phyloP scores from a whole-genome alignment of 1,284 basidiomycete species.

The Ustilago vetiveriae region DNA sequence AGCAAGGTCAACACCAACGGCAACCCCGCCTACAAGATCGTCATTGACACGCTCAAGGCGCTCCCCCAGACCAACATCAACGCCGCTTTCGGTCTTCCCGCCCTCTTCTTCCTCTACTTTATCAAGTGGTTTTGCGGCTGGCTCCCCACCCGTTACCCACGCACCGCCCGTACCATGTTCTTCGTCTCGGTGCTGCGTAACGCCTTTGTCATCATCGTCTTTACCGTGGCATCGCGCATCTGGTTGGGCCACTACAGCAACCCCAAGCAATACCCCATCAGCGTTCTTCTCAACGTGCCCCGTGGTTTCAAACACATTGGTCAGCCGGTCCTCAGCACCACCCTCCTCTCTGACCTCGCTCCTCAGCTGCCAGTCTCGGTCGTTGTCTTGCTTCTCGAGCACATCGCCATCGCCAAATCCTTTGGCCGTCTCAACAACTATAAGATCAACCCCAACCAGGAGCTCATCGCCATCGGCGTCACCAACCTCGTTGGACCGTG shows the following conservation, averaged over 20 bases:
- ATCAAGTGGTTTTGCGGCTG: constrained; percentile 77
- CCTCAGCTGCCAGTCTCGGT: constrained; percentile 88
- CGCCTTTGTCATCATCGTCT: constrained; percentile 66
- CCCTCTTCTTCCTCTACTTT: constrained; percentile 78
- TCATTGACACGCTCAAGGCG: constrained; percentile 90
- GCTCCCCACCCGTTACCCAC: constrained; percentile 76
- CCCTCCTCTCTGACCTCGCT: constrained; percentile 77
- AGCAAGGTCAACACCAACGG: constrained; percentile 53
- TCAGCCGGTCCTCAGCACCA: constrained; percentile 74
- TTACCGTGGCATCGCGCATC: constrained; percentile 71
- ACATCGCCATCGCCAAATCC: constrained; percentile 91
- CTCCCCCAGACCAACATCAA: constrained; percentile 79
- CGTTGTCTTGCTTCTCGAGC: constrained; percentile 92
- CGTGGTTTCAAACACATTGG: constrained; percentile 74
- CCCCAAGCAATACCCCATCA: constrained; percentile 81
- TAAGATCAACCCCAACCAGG: constrained; percentile 97
- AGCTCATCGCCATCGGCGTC: constrained; percentile 97
- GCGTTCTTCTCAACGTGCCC: constrained; percentile 79
- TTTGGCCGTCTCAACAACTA: constrained; percentile 96
- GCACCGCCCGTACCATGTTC: constrained; percentile 74
- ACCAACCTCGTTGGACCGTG: constrained; percentile 74
- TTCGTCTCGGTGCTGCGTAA: constrained; percentile 64
- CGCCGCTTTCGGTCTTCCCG: constrained; percentile 88
- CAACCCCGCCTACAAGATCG: constrained; percentile 79
- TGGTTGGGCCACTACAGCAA: constrained; percentile 51